These are phyloP conservation scores for Filobasidium wieringae DNA, from an alignment of 768 basidiomycete genomes.

Conservation along the genomic window DNA sequence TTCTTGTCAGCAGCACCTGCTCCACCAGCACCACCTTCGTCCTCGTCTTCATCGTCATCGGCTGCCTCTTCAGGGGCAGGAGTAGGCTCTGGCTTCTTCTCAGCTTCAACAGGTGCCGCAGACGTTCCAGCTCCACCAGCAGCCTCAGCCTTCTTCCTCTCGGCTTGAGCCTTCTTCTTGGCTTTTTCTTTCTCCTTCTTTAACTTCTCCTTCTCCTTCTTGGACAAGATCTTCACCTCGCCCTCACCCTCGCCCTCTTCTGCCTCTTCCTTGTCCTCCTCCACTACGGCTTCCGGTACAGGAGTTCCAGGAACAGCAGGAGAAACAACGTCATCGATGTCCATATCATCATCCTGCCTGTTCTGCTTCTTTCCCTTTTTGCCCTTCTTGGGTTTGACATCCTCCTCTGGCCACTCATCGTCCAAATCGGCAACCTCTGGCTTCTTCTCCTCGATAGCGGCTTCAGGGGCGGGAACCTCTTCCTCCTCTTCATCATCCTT, in stretches of 20 bases:
- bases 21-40: conserved; percentile 48
- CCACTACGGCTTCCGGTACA: conserved; percentile 14
- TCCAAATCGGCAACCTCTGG: conserved; percentile 39
- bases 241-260: conserved; percentile 50
- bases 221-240: conserved; percentile 52
- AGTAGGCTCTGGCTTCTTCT: conserved; percentile 31
- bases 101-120: conserved; percentile 9
- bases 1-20: conserved; percentile 38
- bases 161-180: conserved; percentile 88
- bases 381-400: conserved; percentile 52
- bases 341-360: conserved; percentile 20
- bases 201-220: conserved; percentile 90
- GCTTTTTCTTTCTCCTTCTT: conserved; percentile 99
- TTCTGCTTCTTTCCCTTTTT: conserved; percentile 49
- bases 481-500: conserved; percentile 6
- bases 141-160: conserved; percentile 54
- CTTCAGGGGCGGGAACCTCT: conserved; percentile 30
- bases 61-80: conserved; percentile 32
- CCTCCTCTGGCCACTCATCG: conserved; percentile 64
- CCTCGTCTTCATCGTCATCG: conserved; percentile 58
- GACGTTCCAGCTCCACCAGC: conserved; percentile 20
- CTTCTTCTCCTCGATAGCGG: conserved; percentile 17
- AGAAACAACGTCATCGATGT: conserved; percentile 26
- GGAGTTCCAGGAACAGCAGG: conserved; percentile 34
- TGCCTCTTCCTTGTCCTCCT: conserved; percentile 42